Percentiles rank a stretch among this genome's conserved stretches.
Evolutionary conservation across 2,329 filamentous ascomycete genomes (phyloP).

Genomic region (Didymella keratinophila): DNA sequence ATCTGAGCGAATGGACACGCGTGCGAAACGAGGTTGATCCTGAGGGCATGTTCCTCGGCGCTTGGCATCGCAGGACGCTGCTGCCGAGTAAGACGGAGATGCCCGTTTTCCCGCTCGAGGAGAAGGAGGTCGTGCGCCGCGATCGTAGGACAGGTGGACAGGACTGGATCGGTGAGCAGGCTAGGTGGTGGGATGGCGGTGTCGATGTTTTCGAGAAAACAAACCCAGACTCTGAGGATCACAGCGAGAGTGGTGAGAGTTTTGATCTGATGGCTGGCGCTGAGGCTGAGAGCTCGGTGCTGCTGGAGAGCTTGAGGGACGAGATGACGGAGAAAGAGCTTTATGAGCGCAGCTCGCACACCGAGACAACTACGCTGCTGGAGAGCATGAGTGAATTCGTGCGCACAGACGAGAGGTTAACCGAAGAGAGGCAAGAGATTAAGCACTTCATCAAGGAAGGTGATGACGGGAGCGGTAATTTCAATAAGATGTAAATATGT

Average conservation of each 20-base stretch:
- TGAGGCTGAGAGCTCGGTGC: conserved; percentile 51
- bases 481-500: conserved; percentile 20
- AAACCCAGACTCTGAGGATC: conserved; percentile 39
- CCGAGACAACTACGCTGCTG: conserved; percentile 7
- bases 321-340: conserved; percentile 19
- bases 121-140: conserved; percentile 53
- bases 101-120: conserved; percentile 49
- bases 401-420: neutral
- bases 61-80: conserved; percentile 78
- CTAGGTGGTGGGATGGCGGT: conserved; percentile 47
- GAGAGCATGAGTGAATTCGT: conserved; percentile 16
- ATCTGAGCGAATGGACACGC: conserved; percentile 70
- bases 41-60: conserved; percentile 85
- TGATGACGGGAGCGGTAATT: conserved; percentile 11
- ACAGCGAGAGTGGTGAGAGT: conserved; percentile 46
- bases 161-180: conserved; percentile 52
- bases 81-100: conserved; percentile 41
- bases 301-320: conserved; percentile 43
- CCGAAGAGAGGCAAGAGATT: conserved; percentile 7
- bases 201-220: conserved; percentile 42
- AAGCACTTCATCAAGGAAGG: conserved; percentile 19
- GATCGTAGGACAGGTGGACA: conserved; percentile 42
- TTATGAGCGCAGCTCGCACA: conserved; percentile 1
- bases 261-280: conserved; percentile 58
- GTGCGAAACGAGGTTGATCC: conserved; percentile 77